Conservation (phyloP, 805 yeast genomes). For the Kluyveromyces wickerhamii region DNA sequence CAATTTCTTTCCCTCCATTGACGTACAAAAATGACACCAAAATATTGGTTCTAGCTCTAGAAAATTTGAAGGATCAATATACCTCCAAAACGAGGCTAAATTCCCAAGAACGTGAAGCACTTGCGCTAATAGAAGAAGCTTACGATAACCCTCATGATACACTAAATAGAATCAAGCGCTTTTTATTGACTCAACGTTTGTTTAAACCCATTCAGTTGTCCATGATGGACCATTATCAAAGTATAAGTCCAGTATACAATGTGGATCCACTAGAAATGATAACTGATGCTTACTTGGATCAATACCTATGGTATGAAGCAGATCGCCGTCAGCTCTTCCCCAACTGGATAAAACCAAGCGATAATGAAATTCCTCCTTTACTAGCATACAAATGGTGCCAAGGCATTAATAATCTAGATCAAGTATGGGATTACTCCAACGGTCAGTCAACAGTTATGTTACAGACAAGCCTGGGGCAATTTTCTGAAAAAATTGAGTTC, state of each 20-base stretch:
- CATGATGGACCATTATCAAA: conserved; percentile 86
- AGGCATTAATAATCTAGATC: conserved; percentile 70
- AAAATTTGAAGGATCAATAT: conserved; percentile 74
- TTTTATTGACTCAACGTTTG: conserved; percentile 77
- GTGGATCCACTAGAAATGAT: conserved; percentile 91
- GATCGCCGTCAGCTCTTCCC: conserved; percentile 85
- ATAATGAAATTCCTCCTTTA: conserved; percentile 86
- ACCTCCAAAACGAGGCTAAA: conserved; percentile 70
- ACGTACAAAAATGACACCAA: conserved; percentile 92
- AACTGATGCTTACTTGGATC: conserved; percentile 93
- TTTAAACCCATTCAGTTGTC: conserved; percentile 83
- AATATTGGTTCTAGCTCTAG: conserved; percentile 79
- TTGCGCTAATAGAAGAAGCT: conserved; percentile 90
- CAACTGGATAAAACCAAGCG: conserved; percentile 93
- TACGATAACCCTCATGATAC: conserved; percentile 96
- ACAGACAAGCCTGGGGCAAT: conserved; percentile 61
- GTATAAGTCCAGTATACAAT: conserved; percentile 75
- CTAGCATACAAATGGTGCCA: conserved; percentile 91
- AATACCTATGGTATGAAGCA: conserved; percentile 93
- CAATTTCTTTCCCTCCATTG: conserved; percentile 90
- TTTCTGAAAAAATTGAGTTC: conserved; percentile 82
- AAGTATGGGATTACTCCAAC: conserved; percentile 68
- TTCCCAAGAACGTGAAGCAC: conserved; percentile 82
- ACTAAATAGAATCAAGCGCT: conserved; percentile 73
- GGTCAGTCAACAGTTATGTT: conserved; percentile 80